Conservation (phyloP, 2,329 filamentous ascomycete genomes). For the Biscogniauxia marginata region DNA sequence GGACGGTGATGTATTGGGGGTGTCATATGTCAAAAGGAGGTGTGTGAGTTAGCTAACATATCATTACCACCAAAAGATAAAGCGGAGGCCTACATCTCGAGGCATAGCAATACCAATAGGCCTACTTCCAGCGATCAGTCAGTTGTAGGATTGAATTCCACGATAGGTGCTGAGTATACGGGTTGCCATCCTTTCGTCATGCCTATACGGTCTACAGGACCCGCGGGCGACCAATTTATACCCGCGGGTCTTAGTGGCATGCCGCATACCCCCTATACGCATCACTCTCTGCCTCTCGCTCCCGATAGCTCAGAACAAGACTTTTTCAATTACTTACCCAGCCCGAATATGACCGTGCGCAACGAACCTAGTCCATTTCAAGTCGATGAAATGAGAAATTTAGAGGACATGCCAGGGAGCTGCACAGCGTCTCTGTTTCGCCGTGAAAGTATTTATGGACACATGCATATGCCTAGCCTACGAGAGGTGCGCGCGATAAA, state of each 20-base stretch:
- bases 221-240: conserved; percentile 12
- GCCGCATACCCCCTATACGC: conserved; percentile 14
- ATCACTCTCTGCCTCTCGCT: conserved; percentile 17
- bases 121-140: conserved; percentile 4
- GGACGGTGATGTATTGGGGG: no score
- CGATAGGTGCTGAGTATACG: conserved; percentile 14
- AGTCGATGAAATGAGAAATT: conserved; percentile 12
- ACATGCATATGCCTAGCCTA: conserved; percentile 17
- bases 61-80: conserved; percentile 14
- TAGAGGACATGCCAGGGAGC: conserved; percentile 14
- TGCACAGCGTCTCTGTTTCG: conserved; percentile 11
- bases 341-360: conserved; percentile 11
- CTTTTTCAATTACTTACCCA: conserved; percentile 18
- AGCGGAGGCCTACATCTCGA: conserved; percentile 23
- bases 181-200: conserved; percentile 15
- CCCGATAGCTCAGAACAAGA: conserved; percentile 17
- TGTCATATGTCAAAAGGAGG: neutral
- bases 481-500: conserved; percentile 19
- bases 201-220: conserved; percentile 9
- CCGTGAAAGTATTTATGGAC: conserved; percentile 14
- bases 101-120: conserved; percentile 13
- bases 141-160: conserved; percentile 11
- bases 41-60: conserved; percentile 6
- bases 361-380: conserved; percentile 13
- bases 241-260: conserved; percentile 10